Conservation (phyloP, 176 grass and related monocot species). For the Chloris gayana region DNA sequence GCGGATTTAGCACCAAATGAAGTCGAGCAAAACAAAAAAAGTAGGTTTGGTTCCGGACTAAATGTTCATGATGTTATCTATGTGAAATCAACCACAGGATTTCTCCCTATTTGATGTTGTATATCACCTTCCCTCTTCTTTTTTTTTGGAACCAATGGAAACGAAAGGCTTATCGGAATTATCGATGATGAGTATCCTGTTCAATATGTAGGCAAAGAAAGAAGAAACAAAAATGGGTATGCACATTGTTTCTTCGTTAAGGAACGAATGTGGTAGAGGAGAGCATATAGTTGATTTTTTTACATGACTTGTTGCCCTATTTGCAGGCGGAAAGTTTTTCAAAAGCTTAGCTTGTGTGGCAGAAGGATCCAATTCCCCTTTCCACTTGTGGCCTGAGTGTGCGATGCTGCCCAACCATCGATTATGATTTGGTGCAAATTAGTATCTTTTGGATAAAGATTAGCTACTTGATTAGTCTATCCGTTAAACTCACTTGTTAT, state of each 20-base stretch:
- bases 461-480: conserved; percentile 4
- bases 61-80: not conserved
- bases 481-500: conserved; percentile 24
- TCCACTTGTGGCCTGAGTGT: conserved; percentile 29
- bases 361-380: conserved; percentile 50
- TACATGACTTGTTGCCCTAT: conserved; percentile 8
- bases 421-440: conserved; percentile 18
- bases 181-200: not conserved
- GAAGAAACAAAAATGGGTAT: not conserved
- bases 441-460: conserved; percentile 20
- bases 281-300: not conserved
- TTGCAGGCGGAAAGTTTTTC: not conserved
- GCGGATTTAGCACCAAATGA: not conserved
- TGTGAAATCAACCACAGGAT: not conserved
- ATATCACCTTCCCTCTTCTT: not conserved
- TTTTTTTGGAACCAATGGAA: not conserved
- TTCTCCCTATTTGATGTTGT: not conserved
- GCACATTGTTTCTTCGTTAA: conserved; percentile 43
- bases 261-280: conserved; percentile 33
- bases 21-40: too few species aligned
- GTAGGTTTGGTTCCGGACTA: not conserved
- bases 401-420: conserved; percentile 26
- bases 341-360: conserved; percentile 39
- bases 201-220: not conserved
- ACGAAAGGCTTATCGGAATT: not conserved